Evolutionary conservation across 1,284 basidiomycete genomes (phyloP), one percentile per base, ranked within the genome.

Genomic region (Pisolithus thermaeus): DNA sequence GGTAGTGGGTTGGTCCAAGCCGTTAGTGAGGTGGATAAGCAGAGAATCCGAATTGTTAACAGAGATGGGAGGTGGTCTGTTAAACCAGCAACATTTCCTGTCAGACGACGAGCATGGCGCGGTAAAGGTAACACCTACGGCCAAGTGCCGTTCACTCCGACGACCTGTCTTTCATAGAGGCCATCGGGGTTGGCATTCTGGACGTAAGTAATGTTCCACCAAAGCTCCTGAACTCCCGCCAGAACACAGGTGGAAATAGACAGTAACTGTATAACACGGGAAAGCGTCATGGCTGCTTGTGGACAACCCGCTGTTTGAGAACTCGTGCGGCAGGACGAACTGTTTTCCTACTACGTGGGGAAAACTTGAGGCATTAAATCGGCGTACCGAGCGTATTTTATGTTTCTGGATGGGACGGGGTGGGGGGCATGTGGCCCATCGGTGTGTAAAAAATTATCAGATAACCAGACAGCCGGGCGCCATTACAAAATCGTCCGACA

Each of bases 131-230:
- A 50, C 7, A 75, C 90, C 69, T 68, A 92, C 86, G 93, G 93
- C 93, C 93, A 97, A 4, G 89, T 85, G 18, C 84, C 82, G 65
- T 97, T 97, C 50, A 96, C 80, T 51, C 92, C 93, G 52, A 96
- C 82, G 46, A 83, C 92, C 28, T 82, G 75, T 48, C 93, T 83
- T 25, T 81, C 73, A 50, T 72, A 78, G 47, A 90, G 76, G 4
- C 85, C 87, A 60, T 91, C 87, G n/a, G 90, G 90, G 65, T 83
- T 87, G 50, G 76, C 82, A 54, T 82, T 68, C 30, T 83, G 64
- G 52, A 87, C 83, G 53, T 85, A 90, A 59, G 80, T 85, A 63
- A 93, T 74, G 61, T 90, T 83, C 89, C 89, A 93, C 86, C 87
- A 89, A 8, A 80, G 51, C 61, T 89, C 86, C 2, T 81, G 75